A percentile compares a stretch with the other conserved stretches of the same genome.
These are phyloP conservation scores for Eucalyptus pauciflora DNA, from an alignment of 345 rosid species.

Conservation along the genomic window DNA sequence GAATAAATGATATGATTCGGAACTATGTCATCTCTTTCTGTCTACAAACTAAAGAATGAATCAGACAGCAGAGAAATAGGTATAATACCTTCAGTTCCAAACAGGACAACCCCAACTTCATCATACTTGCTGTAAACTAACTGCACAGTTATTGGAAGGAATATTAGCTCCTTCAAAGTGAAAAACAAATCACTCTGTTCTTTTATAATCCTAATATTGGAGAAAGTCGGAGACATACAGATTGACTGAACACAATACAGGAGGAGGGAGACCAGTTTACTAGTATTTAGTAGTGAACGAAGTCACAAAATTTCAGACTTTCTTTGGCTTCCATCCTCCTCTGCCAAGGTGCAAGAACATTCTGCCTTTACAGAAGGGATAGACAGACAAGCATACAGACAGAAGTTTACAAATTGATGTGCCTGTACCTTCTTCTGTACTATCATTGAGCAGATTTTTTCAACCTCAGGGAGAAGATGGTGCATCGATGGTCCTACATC, in stretches of 20 bases:
- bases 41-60: background rate
- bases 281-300: background rate
- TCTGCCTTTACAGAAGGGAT: background rate
- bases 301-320: background rate
- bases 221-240: background rate
- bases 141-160: conserved; percentile 26
- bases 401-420: background rate
- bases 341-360: background rate
- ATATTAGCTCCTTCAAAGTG: background rate
- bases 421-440: conserved; percentile 58
- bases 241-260: background rate
- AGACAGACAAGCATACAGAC: background rate
- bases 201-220: background rate
- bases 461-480: conserved; percentile 44
- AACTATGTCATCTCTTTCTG: background rate
- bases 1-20: background rate
- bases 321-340: background rate
- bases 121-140: conserved; percentile 60
- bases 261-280: background rate
- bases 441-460: conserved; percentile 61
- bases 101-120: conserved; percentile 74
- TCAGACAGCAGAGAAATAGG: background rate
- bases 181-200: background rate
- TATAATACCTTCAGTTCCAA: conserved; percentile 71
- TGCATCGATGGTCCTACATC: conserved; percentile 92